Evolutionary conservation across 2,329 filamentous ascomycete species (phyloP).

Genomic region (Paraconiothyrium sp.): DNA sequence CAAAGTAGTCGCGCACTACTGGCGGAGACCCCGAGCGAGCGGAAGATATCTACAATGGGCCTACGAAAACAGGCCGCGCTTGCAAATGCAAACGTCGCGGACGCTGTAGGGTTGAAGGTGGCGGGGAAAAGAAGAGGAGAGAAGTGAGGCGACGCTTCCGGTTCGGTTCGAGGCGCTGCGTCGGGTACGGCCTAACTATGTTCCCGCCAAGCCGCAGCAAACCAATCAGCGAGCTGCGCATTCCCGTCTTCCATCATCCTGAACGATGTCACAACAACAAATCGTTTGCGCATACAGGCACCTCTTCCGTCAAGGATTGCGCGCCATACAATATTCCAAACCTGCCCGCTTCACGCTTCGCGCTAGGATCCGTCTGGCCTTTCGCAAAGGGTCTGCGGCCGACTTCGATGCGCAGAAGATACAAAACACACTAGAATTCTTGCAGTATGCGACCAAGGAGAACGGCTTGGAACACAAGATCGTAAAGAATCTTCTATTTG

Average conservation of each 20-base stretch:
- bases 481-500: conserved; percentile 71
- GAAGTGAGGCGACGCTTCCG: conserved; percentile 10
- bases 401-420: conserved; percentile 58
- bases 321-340: conserved; percentile 75
- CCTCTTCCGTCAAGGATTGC: conserved; percentile 73
- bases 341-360: conserved; percentile 72
- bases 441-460: conserved; percentile 70
- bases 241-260: conserved; percentile 1
- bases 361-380: conserved; percentile 57
- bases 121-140: conserved; percentile 22
- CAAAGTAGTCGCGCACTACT: conserved; percentile 25
- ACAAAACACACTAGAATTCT: conserved; percentile 74
- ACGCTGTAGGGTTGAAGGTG: conserved; percentile 23
- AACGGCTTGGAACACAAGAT: conserved; percentile 77
- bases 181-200: neutral
- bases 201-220: conserved; percentile 4
- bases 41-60: conserved; percentile 25
- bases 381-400: conserved; percentile 44
- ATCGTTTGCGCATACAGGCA: conserved; percentile 74
- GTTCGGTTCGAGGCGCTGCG: neutral
- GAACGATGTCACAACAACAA: conserved; percentile 51
- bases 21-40: neutral
- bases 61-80: conserved; percentile 29
- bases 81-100: conserved; percentile 3
- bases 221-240: conserved; percentile 3